phyloP scores from a whole-genome alignment of 1,284 basidiomycete species.

The Apiotrichum gamsii region DNA sequence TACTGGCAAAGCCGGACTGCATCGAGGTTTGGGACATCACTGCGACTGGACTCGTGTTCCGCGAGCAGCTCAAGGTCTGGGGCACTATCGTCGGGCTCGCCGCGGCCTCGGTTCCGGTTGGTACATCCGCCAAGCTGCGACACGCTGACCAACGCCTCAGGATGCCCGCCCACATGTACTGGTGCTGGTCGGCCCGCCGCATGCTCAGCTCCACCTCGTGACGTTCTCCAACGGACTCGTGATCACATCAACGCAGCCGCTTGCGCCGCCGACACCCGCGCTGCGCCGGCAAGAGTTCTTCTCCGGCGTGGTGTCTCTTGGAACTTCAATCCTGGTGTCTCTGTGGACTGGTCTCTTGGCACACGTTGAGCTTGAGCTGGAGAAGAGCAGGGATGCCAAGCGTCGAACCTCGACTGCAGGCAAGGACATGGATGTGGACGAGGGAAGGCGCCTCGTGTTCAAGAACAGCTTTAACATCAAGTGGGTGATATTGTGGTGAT shows the following conservation, averaged over 20 bases:
- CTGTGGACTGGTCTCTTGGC: constrained; percentile 45
- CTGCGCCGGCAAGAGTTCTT: constrained; percentile 44
- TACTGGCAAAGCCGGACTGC: constrained; percentile 40
- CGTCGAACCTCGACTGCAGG: constrained; percentile 17
- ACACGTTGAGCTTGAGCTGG: constrained; percentile 38
- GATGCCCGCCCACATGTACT: constrained; percentile 39
- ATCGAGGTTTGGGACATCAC: constrained; percentile 43
- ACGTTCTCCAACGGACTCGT: constrained; percentile 26
- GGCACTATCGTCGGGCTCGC: constrained; percentile 42
- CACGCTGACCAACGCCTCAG: constrained; percentile 12
- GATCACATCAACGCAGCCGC: constrained; percentile 28
- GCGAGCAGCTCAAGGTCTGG: constrained; percentile 37
- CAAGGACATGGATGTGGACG: constrained; percentile 8
- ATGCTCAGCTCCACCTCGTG: constrained; percentile 39
- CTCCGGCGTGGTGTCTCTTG: constrained; percentile 31
- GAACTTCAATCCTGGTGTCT: constrained; percentile 31
- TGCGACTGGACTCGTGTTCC: constrained; percentile 25
- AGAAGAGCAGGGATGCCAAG: constrained; percentile 34
- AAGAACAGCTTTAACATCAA: constrained; percentile 43
- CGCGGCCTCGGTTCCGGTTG: constrained; percentile 27
- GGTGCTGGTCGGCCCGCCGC: constrained; percentile 39
- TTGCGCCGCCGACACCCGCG: constrained; percentile 33
- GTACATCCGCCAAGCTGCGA: constrained; percentile 1
- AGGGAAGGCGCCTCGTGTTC: constrained; percentile 26
- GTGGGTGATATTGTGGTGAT: constrained; percentile 30